Evolutionary conservation across 306 rosid species (phyloP), one percentile per base, ranked within the genome.

Genomic region (Myrica gale): DNA sequence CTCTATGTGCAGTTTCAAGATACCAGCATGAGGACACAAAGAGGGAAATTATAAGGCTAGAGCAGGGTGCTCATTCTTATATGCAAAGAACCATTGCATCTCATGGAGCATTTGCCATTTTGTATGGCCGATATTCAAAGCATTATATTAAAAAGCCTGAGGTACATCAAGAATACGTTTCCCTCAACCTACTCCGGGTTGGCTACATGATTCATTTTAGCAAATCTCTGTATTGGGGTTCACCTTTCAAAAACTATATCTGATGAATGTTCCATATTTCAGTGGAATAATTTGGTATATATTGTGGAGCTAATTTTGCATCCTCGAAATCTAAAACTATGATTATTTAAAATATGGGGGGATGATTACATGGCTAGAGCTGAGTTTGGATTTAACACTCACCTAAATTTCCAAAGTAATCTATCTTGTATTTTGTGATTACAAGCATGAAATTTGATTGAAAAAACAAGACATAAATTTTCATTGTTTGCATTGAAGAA

Each of bases 61-160:
- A 96, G 83, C 98, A 90, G 83, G 90, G 91, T 80, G 89, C 89
- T 55, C 82, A 82, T 84, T 84, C 99, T 51, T 69, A 47, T 83
- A 84, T 82, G 84, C 93, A 87, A 82, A 90, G 98, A 88, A 89
- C 85, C 68, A 96, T 90, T 88, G 90, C 88, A 62, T 83, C 92
- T 73, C 96, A 88, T 39, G 91, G 94, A 81, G 98, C 99, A 85
- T 81, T 96, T 79, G 97, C 99, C 72, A 57, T 92, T 69, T 87
- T 96, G 47, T 90, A 86, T 47, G 92, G 92, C 65, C 97, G 86
- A 65, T 80, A 71, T 73, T 88, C 90, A 2, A 89, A 81, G 87
- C 93, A 90, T 86, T 96, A 89, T 87, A 90, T 96, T 74, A 90
- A 87, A 85, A 96, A 90, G 83, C 69, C 96, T 0, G 96, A 96